Percentiles rank a stretch among this genome's conserved stretches.
phyloP scores from a whole-genome alignment of 345 rosid genomes.

The Excoecaria agallocha region DNA sequence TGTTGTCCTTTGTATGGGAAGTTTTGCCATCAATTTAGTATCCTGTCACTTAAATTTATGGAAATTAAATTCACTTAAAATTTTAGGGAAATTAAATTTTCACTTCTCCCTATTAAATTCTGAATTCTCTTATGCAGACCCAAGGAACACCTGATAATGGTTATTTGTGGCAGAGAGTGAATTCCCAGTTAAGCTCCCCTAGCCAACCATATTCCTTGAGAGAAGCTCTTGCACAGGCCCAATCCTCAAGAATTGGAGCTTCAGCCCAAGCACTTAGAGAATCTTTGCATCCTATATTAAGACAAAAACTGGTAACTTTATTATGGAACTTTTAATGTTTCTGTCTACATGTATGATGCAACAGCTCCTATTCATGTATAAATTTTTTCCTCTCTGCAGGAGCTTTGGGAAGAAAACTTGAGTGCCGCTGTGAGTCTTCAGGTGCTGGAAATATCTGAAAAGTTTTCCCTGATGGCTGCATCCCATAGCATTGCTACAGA shows the following conservation, averaged over 20 bases:
- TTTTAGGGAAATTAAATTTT: no score
- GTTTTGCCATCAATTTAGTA: not conserved
- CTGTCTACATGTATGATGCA: not conserved
- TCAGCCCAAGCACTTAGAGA: conserved; percentile 96
- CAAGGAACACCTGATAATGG: conserved; percentile 96
- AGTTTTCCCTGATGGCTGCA: conserved; percentile 84
- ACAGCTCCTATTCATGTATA: not conserved
- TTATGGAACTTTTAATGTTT: not conserved
- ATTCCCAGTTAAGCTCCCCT: conserved; percentile 96
- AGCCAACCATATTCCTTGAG: conserved; percentile 97
- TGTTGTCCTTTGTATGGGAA: no score
- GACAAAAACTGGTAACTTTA: conserved; percentile 80
- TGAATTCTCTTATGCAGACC: conserved; percentile 51
- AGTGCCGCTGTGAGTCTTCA: conserved; percentile 97
- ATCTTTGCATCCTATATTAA: conserved; percentile 90
- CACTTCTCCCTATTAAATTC: not conserved
- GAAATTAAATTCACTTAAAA: no score
- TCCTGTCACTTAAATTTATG: not conserved
- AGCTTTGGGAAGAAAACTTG: conserved; percentile 99
- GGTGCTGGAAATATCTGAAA: conserved; percentile 88
- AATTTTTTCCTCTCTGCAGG: conserved; percentile 45
- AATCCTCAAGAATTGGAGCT: conserved; percentile 97
- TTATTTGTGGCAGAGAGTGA: conserved; percentile 91
- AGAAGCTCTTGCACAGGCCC: conserved; percentile 99
- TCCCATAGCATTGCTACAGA: conserved; percentile 92